A percentile compares a stretch with the other conserved stretches of the same genome.
Conservation (phyloP, 139 green algal species). For the Chlamydomonas eustigma region DNA sequence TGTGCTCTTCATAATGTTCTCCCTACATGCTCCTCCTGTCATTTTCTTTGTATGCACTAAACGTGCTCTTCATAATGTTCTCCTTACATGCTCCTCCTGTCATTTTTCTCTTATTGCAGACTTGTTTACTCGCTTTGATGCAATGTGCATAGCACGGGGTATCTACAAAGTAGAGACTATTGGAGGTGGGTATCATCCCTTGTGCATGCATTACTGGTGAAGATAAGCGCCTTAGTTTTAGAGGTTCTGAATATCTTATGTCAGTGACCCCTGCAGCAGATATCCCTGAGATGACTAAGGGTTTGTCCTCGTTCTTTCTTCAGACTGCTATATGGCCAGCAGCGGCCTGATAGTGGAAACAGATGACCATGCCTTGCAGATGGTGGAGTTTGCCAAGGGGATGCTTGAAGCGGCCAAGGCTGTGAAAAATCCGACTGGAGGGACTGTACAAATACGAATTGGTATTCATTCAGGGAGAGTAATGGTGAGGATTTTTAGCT, state of each 20-base stretch:
- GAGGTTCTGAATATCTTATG: neutral
- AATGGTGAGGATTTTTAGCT: neutral
- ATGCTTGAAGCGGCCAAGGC: slow-evolving; percentile 1
- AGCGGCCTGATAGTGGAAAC: slow-evolving; percentile 6
- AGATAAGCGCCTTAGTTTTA: too few species aligned
- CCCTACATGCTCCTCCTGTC: too few species aligned
- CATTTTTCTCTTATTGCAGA: neutral
- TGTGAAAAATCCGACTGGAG: neutral
- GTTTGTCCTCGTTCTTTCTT: neutral
- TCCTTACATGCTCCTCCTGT: too few species aligned
- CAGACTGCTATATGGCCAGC: slow-evolving; percentile 4
- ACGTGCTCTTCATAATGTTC: too few species aligned
- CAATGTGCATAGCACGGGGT: neutral
- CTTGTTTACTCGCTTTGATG: slow-evolving; percentile 5
- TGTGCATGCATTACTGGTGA: too few species aligned
- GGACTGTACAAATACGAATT: neutral
- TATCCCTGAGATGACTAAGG: neutral
- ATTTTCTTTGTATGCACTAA: too few species aligned
- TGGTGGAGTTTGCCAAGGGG: neutral
- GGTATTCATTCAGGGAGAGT: slow-evolving; percentile 6
- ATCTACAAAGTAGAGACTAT: slow-evolving; percentile 1
- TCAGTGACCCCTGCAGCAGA: neutral
- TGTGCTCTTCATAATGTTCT: too few species aligned
- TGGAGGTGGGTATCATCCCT: neutral
- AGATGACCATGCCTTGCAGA: slow-evolving; percentile 7